These are phyloP conservation scores for Xylariaceae sp. DNA, from an alignment of 2,329 filamentous ascomycete genomes.

Conservation along the genomic window DNA sequence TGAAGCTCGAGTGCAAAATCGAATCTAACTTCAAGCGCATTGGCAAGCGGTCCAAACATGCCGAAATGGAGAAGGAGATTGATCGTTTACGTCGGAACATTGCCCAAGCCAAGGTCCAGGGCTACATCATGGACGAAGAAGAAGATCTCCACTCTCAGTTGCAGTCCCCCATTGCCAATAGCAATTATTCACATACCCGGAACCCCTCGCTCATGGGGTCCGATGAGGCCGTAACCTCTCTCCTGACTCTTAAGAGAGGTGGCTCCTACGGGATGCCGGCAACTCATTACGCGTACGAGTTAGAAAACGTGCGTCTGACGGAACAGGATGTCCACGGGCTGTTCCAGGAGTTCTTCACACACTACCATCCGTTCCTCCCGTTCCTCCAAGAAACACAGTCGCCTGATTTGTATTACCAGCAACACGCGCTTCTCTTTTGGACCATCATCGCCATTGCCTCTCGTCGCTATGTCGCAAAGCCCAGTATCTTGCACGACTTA, in stretches of 20 bases:
- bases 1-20: conserved; percentile 81
- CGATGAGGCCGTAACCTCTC: conserved; percentile 65
- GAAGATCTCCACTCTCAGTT: conserved; percentile 54
- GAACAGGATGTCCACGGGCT: conserved; percentile 62
- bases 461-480: conserved; percentile 64
- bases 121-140: conserved; percentile 53
- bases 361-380: conserved; percentile 75
- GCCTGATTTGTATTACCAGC: conserved; percentile 72
- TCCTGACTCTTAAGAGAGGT: conserved; percentile 64
- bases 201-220: conserved; percentile 65
- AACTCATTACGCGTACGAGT: conserved; percentile 56
- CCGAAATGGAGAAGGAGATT: conserved; percentile 83
- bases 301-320: conserved; percentile 63
- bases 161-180: conserved; percentile 58
- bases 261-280: conserved; percentile 57
- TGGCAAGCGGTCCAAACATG: conserved; percentile 78
- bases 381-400: conserved; percentile 66
- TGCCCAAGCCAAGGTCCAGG: conserved; percentile 57
- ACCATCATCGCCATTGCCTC: conserved; percentile 73
- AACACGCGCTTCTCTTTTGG: conserved; percentile 84
- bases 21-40: conserved; percentile 85
- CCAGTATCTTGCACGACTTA: conserved; percentile 63
- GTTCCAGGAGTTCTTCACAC: conserved; percentile 72
- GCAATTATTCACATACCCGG: conserved; percentile 57
- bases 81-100: conserved; percentile 64